phyloP scores from a whole-genome alignment of 352 stramenopile species.

The Globisporangium apiculatum region DNA sequence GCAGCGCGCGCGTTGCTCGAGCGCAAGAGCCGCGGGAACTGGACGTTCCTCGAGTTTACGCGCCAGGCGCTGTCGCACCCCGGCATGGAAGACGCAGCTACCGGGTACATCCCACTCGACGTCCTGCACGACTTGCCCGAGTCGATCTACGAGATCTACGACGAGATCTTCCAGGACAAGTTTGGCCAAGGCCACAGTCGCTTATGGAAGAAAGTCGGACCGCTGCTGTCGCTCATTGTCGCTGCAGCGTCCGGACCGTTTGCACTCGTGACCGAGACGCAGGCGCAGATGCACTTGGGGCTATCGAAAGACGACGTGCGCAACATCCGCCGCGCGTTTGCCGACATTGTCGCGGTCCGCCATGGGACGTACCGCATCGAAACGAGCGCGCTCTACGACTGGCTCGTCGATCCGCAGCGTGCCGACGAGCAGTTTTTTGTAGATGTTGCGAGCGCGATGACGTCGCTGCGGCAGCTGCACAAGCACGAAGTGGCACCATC shows the following conservation, averaged over 20 bases:
- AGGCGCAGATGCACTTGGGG: slow-evolving; percentile 51
- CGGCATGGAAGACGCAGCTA: slow-evolving; percentile 39
- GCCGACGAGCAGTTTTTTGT: slow-evolving; percentile 62
- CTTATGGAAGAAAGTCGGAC: slow-evolving; percentile 71
- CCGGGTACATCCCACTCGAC: slow-evolving; percentile 38
- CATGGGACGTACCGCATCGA: slow-evolving; percentile 69
- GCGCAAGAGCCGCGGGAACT: slow-evolving; percentile 69
- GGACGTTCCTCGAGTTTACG: slow-evolving; percentile 76
- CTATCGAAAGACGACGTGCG: slow-evolving; percentile 56
- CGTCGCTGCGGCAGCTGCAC: slow-evolving; percentile 33
- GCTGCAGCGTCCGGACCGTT: slow-evolving; percentile 62
- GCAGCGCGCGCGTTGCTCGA: slow-evolving; percentile 50
- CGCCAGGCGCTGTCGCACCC: slow-evolving; percentile 67
- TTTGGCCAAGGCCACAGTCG: slow-evolving; percentile 69
- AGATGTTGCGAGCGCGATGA: slow-evolving; percentile 36
- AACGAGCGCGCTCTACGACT: slow-evolving; percentile 60
- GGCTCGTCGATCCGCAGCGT: slow-evolving; percentile 48
- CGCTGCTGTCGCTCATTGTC: slow-evolving; percentile 66
- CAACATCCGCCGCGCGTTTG: slow-evolving; percentile 64
- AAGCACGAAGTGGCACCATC: background rate
- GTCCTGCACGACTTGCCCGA: slow-evolving; percentile 70
- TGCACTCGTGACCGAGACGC: slow-evolving; percentile 58
- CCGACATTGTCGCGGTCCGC: slow-evolving; percentile 61
- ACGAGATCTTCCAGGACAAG: slow-evolving; percentile 85
- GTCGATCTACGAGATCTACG: slow-evolving; percentile 77